Evolutionary conservation across 306 rosid genomes (phyloP).

Genomic region (Nissolia schottii): DNA sequence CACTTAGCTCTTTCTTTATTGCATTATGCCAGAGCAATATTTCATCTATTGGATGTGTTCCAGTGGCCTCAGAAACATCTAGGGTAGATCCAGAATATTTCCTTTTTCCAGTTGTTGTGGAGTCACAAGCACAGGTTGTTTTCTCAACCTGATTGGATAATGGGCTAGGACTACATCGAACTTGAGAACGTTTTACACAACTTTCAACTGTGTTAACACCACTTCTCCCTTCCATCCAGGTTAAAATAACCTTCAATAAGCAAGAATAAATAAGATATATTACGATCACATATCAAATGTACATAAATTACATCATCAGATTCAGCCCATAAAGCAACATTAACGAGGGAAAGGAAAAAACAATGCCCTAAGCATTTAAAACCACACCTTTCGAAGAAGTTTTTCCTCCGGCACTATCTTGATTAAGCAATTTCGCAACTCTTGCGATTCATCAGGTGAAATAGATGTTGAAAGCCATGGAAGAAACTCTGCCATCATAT

Average conservation of each 20-base stretch:
- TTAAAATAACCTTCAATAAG: constrained; percentile 77
- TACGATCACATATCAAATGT: constrained; percentile 13
- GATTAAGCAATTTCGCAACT: constrained; percentile 66
- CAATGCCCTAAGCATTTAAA: constrained; percentile 18
- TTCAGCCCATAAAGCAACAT: background rate
- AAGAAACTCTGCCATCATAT: constrained; percentile 88
- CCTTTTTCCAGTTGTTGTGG: constrained; percentile 68
- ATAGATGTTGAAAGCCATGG: constrained; percentile 92
- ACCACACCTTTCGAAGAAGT: constrained; percentile 86
- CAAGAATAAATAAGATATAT: constrained; percentile 22
- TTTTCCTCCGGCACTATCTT: constrained; percentile 90
- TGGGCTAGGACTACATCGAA: constrained; percentile 41
- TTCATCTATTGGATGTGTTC: constrained; percentile 81
- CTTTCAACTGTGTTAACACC: constrained; percentile 30
- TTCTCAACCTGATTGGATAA: constrained; percentile 40
- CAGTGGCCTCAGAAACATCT: constrained; percentile 51
- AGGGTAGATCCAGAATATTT: constrained; percentile 57
- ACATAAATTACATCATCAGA: constrained; percentile 15
- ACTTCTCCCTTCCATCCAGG: constrained; percentile 79
- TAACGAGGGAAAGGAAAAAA: constrained; percentile 6
- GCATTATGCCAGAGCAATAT: constrained; percentile 98
- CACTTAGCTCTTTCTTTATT: constrained; percentile 76
- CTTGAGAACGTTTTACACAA: constrained; percentile 44
- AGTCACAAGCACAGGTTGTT: constrained; percentile 53
- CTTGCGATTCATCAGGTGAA: constrained; percentile 77